These are phyloP conservation scores for Aspergillus transmontanensis DNA, from an alignment of 2,329 filamentous ascomycete species.

Conservation along the genomic window DNA sequence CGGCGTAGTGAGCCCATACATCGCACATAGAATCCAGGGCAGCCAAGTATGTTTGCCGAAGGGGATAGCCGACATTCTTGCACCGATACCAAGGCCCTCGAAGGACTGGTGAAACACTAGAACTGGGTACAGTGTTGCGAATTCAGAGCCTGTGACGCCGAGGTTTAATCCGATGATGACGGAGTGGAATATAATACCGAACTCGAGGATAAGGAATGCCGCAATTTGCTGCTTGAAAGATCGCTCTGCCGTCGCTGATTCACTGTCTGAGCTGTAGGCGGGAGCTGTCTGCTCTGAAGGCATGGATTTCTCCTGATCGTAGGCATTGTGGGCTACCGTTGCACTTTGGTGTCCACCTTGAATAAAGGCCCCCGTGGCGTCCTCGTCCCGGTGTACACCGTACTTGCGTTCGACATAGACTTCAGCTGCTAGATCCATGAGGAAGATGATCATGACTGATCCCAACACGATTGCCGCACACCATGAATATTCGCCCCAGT, in stretches of 20 bases:
- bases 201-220: constrained; percentile 55
- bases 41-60: constrained; percentile 50
- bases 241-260: constrained; percentile 41
- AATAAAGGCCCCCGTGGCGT: constrained; percentile 12
- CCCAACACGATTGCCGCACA: constrained; percentile 54
- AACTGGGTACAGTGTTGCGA: constrained; percentile 60
- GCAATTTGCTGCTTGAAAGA: constrained; percentile 43
- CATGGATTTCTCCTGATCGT: neutral
- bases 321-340: neutral
- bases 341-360: neutral
- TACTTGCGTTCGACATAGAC: constrained; percentile 55
- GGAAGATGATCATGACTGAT: constrained; percentile 53
- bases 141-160: constrained; percentile 60
- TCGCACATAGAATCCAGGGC: constrained; percentile 52
- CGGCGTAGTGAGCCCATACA: constrained; percentile 57
- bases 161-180: constrained; percentile 66
- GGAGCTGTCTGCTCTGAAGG: neutral
- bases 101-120: constrained; percentile 67
- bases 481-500: constrained; percentile 57
- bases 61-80: constrained; percentile 60
- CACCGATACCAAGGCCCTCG: constrained; percentile 65
- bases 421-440: constrained; percentile 56
- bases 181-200: constrained; percentile 65
- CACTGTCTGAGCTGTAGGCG: constrained; percentile 9
- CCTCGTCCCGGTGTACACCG: constrained; percentile 33